A percentile compares a stretch with the other conserved stretches of the same genome.
Evolutionary conservation across 768 basidiomycete genomes (phyloP).

Genomic region (Lactifluus rugatus): DNA sequence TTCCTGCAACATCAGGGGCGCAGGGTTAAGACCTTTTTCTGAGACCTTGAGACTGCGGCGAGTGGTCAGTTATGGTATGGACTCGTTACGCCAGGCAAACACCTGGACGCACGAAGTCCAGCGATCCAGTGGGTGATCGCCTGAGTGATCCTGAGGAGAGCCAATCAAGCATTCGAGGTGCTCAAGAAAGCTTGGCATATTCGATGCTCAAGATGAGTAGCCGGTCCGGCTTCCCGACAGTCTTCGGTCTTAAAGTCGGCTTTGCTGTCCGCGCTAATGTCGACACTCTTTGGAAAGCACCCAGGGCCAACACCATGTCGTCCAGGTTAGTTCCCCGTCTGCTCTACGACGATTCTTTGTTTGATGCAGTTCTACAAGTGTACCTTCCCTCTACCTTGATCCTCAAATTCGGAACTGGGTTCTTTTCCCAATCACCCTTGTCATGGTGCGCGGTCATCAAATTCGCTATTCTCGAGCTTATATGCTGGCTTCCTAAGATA

Average conservation of each 20-base stretch:
- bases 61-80: slow-evolving; percentile 2
- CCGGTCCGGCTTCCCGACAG: not conserved
- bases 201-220: no score
- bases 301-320: slow-evolving; percentile 4
- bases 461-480: not conserved
- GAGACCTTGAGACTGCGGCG: slow-evolving; percentile 3
- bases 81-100: not conserved
- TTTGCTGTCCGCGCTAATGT: not conserved
- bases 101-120: slow-evolving; percentile 16
- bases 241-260: not conserved
- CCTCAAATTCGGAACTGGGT: slow-evolving; percentile 95
- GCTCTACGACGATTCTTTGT: slow-evolving; percentile 19
- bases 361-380: slow-evolving; percentile 20
- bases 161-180: slow-evolving; percentile 14
- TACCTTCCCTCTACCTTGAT: slow-evolving; percentile 64
- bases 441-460: slow-evolving; percentile 60
- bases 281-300: not conserved
- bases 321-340: slow-evolving; percentile 5
- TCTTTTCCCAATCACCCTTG: slow-evolving; percentile 90
- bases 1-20: not conserved
- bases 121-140: slow-evolving; percentile 11
- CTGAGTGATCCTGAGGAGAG: slow-evolving; percentile 9
- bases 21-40: slow-evolving; percentile 2
- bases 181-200: slow-evolving; percentile 12
- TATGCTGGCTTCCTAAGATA: slow-evolving; percentile 41